Conservation (phyloP, 148 eudicot genomes). For the Cornus suecica region DNA sequence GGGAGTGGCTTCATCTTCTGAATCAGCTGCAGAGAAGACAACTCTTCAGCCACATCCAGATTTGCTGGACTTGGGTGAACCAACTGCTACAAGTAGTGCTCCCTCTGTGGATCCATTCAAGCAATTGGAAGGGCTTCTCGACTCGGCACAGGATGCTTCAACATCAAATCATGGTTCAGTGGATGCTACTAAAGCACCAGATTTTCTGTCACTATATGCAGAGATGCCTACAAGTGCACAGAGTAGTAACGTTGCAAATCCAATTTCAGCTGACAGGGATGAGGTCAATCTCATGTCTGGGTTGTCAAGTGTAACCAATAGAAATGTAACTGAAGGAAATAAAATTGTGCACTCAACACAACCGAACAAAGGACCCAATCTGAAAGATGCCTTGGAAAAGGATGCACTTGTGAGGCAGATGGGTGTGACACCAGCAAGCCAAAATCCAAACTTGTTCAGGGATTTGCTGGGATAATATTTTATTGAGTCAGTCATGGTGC, state of each 20-base stretch:
- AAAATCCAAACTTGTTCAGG: slow-evolving; percentile 81
- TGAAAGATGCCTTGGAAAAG: slow-evolving; percentile 66
- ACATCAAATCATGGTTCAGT: slow-evolving; percentile 24
- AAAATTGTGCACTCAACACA: slow-evolving; percentile 26
- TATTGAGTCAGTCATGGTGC: not conserved
- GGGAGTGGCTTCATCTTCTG: slow-evolving; percentile 21
- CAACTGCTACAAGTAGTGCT: slow-evolving; percentile 25
- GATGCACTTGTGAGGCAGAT: slow-evolving; percentile 87
- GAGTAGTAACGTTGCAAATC: slow-evolving; percentile 13
- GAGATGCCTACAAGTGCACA: slow-evolving; percentile 39
- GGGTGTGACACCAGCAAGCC: slow-evolving; percentile 79
- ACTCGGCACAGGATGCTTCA: slow-evolving; percentile 39
- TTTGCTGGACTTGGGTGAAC: slow-evolving; percentile 84
- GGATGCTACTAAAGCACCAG: slow-evolving; percentile 36
- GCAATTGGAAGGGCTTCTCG: slow-evolving; percentile 86
- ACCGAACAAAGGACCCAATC: slow-evolving; percentile 66
- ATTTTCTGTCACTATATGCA: slow-evolving; percentile 50
- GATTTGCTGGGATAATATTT: slow-evolving; percentile 69
- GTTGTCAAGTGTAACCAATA: slow-evolving; percentile 21
- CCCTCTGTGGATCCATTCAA: slow-evolving; percentile 64
- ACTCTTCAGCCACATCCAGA: slow-evolving; percentile 55
- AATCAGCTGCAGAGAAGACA: slow-evolving; percentile 24
- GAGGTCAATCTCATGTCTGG: slow-evolving; percentile 25
- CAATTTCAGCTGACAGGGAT: slow-evolving; percentile 16
- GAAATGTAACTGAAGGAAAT: slow-evolving; percentile 23